These are phyloP conservation scores for Lanmaoa rubissima DNA, from an alignment of 768 basidiomycete species.

Conservation along the genomic window DNA sequence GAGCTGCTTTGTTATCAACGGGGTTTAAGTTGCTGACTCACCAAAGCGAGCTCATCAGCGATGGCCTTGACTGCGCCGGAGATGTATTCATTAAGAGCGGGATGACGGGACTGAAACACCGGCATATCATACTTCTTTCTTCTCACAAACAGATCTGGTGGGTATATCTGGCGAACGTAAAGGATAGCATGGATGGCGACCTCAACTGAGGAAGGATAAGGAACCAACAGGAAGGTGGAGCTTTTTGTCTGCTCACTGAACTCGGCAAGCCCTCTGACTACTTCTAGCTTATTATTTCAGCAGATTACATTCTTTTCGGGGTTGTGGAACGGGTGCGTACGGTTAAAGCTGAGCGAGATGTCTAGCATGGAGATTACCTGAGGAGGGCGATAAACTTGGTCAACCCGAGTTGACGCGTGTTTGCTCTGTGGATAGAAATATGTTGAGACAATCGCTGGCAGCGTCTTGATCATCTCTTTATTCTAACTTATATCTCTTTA, in stretches of 20 bases:
- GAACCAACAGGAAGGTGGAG: not conserved
- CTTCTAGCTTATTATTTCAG: conserved; percentile 42
- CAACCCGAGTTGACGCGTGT: conserved; percentile 16
- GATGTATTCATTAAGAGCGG: conserved; percentile 84
- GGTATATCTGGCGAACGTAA: conserved; percentile 89
- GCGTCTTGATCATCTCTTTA: not conserved
- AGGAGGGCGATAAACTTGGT: not conserved
- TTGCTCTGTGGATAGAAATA: conserved; percentile 1
- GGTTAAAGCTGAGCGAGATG: conserved; percentile 37
- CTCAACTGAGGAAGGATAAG: conserved; percentile 61
- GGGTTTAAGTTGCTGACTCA: conserved; percentile 30
- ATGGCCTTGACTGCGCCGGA: conserved; percentile 84
- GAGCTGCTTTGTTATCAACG: not conserved
- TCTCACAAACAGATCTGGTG: conserved; percentile 81
- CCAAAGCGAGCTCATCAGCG: conserved; percentile 68
- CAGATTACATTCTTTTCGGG: not conserved
- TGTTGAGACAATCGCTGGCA: not conserved
- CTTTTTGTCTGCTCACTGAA: conserved; percentile 51
- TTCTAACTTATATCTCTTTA: conserved; percentile 20
- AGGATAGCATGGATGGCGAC: conserved; percentile 91
- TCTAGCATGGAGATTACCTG: conserved; percentile 20
- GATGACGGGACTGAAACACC: conserved; percentile 92
- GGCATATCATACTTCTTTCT: conserved; percentile 89
- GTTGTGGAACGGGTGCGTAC: conserved; percentile 25
- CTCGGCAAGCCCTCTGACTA: conserved; percentile 62